phyloP scores from a whole-genome alignment of 2,329 filamentous ascomycete species.

The Hypoxylon sp. region DNA sequence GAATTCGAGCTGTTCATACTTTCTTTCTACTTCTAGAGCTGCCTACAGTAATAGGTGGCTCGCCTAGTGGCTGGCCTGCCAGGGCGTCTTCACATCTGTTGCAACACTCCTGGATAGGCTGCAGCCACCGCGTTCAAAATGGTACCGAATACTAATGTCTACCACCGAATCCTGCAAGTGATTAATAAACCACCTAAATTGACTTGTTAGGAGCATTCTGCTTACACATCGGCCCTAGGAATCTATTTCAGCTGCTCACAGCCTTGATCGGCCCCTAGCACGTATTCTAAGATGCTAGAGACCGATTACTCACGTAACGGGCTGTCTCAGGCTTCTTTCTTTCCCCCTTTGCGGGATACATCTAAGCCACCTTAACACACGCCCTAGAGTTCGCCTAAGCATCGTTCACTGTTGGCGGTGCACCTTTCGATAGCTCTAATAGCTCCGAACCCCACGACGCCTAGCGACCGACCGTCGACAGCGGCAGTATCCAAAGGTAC shows the following conservation, averaged over 20 bases:
- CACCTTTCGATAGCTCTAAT: neutral
- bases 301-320: neutral
- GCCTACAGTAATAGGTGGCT: neutral
- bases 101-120: neutral
- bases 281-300: neutral
- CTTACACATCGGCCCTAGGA: neutral
- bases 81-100: neutral
- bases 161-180: neutral
- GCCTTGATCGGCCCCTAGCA: neutral
- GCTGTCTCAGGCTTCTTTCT: neutral
- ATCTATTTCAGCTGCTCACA: neutral
- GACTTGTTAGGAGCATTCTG: neutral
- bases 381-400: neutral
- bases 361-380: slow-evolving; percentile 4
- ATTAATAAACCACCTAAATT: neutral
- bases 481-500: neutral
- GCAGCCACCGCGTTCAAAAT: neutral
- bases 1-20: neutral
- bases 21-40: neutral
- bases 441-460: neutral
- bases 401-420: slow-evolving; percentile 4
- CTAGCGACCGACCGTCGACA: neutral
- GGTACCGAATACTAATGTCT: neutral
- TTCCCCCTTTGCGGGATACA: neutral
- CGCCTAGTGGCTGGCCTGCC: neutral